Percentiles rank a stretch among this genome's conserved stretches.
phyloP scores from a whole-genome alignment of 192 early-diverging fungal species.

The Geranomyces variabilis region DNA sequence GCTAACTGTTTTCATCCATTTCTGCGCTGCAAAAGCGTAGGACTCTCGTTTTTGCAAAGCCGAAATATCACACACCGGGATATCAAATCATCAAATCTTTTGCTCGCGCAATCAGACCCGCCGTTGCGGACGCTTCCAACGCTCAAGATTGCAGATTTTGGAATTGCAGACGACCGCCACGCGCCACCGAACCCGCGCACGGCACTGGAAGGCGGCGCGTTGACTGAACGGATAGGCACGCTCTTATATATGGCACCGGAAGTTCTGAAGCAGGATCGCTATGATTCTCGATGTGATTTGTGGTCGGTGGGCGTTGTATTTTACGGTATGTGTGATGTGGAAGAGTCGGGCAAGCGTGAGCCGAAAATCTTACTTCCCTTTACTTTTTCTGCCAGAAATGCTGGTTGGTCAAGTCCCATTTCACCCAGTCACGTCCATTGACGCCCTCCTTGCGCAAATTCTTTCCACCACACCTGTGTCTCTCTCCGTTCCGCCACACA shows the following conservation, averaged over 20 bases:
- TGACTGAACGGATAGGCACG: slow-evolving; percentile 21
- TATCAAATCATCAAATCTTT: slow-evolving; percentile 34
- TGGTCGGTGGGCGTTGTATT: slow-evolving; percentile 41
- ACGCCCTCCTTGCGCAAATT: slow-evolving; percentile 20
- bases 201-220: no score
- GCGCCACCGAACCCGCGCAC: not conserved
- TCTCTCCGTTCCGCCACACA: slow-evolving; percentile 25
- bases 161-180: slow-evolving; percentile 26
- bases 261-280: slow-evolving; percentile 25
- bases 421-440: not conserved
- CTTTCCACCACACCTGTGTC: slow-evolving; percentile 11
- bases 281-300: slow-evolving; percentile 36
- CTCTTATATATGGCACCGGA: slow-evolving; percentile 38
- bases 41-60: slow-evolving; percentile 24
- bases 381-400: no score
- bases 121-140: not conserved
- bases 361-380: no score
- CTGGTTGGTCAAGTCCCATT: slow-evolving; percentile 36
- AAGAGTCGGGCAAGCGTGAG: no score
- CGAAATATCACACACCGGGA: slow-evolving; percentile 33
- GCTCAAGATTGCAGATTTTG: slow-evolving; percentile 41
- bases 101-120: slow-evolving; percentile 5
- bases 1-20: no score
- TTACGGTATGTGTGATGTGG: slow-evolving; percentile 28
- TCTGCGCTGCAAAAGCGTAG: not conserved